These are phyloP conservation scores for Soucietia sequanensis DNA, from an alignment of 805 yeast genomes.

Conservation along the genomic window DNA sequence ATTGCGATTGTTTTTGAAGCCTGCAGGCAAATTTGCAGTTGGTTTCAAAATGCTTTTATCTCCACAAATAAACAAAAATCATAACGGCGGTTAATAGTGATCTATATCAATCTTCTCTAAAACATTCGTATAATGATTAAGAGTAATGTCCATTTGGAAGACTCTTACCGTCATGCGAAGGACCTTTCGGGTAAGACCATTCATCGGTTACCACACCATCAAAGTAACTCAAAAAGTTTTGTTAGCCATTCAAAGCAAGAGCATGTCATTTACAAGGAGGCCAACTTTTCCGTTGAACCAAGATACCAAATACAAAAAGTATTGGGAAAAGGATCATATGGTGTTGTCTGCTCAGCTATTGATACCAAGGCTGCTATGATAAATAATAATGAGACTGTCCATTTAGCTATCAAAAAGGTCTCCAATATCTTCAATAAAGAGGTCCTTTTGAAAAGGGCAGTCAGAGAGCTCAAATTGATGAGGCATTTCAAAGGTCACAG, in stretches of 20 bases:
- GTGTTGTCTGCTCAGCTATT: conserved; percentile 75
- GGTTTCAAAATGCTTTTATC: too few relatives aligned
- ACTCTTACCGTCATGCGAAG: too few relatives aligned
- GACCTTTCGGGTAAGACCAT: too few relatives aligned
- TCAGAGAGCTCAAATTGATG: conserved; percentile 81
- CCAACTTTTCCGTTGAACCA: conserved; percentile 60
- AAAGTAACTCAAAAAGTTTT: neutral
- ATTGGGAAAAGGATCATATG: conserved; percentile 85
- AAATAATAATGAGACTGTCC: conserved; percentile 6
- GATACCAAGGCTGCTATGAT: conserved; percentile 40
- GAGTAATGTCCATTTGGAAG: too few relatives aligned
- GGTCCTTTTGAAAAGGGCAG: conserved; percentile 71
- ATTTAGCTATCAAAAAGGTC: conserved; percentile 79
- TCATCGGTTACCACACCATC: neutral
- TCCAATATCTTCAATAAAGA: conserved; percentile 66
- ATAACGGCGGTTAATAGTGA: too few relatives aligned
- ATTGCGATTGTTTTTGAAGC: too few relatives aligned
- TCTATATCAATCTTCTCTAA: too few relatives aligned
- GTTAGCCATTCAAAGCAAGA: neutral
- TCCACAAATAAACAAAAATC: too few relatives aligned
- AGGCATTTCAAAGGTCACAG: conserved; percentile 81
- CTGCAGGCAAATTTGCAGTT: too few relatives aligned
- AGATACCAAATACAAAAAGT: conserved; percentile 57
- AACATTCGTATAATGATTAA: too few relatives aligned
- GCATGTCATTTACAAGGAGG: conserved; percentile 26